phyloP scores from a whole-genome alignment of 495 filamentous ascomycete species.

The Penicillium cataractarum region DNA sequence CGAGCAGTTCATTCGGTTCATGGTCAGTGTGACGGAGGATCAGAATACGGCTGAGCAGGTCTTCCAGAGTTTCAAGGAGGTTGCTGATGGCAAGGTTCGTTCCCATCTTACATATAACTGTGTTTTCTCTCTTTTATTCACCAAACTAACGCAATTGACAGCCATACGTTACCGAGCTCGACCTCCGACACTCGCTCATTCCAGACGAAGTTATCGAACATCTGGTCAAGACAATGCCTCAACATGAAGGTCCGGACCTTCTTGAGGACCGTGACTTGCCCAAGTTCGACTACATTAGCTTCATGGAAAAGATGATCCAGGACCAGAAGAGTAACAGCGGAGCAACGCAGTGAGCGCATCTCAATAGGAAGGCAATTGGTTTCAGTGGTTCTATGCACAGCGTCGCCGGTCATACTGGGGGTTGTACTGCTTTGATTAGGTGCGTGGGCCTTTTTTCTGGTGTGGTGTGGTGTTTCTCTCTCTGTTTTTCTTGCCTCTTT shows the following conservation, averaged over 20 bases:
- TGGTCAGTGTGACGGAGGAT: constrained; percentile 98
- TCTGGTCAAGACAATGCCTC: constrained; percentile 82
- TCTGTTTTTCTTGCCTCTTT: constrained; percentile 12
- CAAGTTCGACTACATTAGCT: constrained; percentile 90
- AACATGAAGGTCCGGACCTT: constrained; percentile 76
- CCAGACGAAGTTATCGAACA: constrained; percentile 95
- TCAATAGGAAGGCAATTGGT: constrained; percentile 21
- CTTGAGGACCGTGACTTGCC: constrained; percentile 73
- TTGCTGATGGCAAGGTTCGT: constrained; percentile 90
- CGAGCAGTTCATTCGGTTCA: constrained; percentile 98
- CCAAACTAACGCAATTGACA: constrained; percentile 31
- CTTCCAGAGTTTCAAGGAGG: constrained; percentile 93
- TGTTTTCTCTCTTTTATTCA: background rate
- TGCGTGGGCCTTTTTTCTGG: constrained; percentile 20
- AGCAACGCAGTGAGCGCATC: constrained; percentile 17
- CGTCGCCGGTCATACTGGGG: constrained; percentile 31
- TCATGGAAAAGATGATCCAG: constrained; percentile 79
- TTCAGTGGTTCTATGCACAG: constrained; percentile 31
- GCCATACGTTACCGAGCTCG: constrained; percentile 97
- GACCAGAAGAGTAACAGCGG: constrained; percentile 36
- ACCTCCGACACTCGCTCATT: constrained; percentile 89
- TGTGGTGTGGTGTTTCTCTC: constrained; percentile 19
- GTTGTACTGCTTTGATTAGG: constrained; percentile 24
- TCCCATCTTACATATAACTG: background rate
- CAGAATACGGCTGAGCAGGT: constrained; percentile 98